Percentiles rank a stretch among this genome's conserved stretches.
Evolutionary conservation across 352 stramenopile genomes (phyloP).

Genomic region (Phytophthora foliorum): DNA sequence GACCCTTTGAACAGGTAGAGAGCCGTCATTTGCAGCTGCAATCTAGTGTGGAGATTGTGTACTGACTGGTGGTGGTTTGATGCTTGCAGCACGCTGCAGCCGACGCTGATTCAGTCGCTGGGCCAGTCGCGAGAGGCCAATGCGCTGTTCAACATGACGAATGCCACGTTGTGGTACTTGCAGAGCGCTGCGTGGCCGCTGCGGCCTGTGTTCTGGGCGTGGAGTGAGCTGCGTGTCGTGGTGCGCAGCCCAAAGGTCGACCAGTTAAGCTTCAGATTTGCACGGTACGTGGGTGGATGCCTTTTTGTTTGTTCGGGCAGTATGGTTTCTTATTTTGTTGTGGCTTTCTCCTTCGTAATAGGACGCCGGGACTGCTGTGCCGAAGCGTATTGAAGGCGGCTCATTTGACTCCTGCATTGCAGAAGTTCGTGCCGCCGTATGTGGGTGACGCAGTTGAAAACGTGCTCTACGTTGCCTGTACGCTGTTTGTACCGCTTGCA

Average conservation of each 20-base stretch:
- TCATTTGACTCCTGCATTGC: conserved; percentile 50
- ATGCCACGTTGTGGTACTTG: conserved; percentile 60
- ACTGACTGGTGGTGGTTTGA: conserved; percentile 16
- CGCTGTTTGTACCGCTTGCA: conserved; percentile 18
- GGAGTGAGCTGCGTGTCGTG: conserved; percentile 79
- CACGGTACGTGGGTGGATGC: conserved; percentile 38
- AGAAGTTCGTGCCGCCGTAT: conserved; percentile 47
- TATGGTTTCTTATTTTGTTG: conserved; percentile 19
- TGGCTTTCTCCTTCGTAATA: conserved; percentile 23
- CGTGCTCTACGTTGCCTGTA: conserved; percentile 58
- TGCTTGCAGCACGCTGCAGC: conserved; percentile 61
- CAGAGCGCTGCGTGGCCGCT: conserved; percentile 68
- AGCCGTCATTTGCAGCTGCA: background rate
- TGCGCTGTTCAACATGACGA: conserved; percentile 58
- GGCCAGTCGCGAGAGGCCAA: conserved; percentile 71
- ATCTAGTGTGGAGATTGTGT: background rate
- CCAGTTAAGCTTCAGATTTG: conserved; percentile 65
- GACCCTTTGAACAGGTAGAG: conserved; percentile 77
- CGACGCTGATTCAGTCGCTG: conserved; percentile 71
- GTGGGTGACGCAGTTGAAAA: conserved; percentile 54
- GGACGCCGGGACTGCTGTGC: conserved; percentile 65
- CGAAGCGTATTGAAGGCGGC: conserved; percentile 56
- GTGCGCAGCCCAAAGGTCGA: conserved; percentile 56
- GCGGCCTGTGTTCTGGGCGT: conserved; percentile 79
- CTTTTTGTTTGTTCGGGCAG: background rate